Percentiles rank a stretch among this genome's conserved stretches.
Conservation (phyloP, 768 basidiomycete genomes). For the Pisolithus microcarpus region DNA sequence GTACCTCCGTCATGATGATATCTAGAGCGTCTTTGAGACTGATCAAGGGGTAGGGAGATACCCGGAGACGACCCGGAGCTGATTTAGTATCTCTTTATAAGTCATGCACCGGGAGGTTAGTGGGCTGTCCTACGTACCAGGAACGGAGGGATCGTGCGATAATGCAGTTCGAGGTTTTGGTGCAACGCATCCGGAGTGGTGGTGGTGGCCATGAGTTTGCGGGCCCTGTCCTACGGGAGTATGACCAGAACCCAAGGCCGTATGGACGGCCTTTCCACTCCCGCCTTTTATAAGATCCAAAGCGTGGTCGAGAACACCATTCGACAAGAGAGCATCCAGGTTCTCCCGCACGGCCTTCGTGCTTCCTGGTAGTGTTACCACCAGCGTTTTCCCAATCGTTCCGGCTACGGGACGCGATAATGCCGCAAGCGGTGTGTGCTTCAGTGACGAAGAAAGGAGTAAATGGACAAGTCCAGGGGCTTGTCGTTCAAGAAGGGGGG, state of each 20-base stretch:
- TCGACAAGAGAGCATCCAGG: conserved; percentile 51
- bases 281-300: conserved; percentile 68
- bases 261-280: conserved; percentile 53
- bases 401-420: conserved; percentile 82
- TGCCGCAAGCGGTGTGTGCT: conserved; percentile 72
- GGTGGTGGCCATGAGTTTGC: conserved; percentile 27
- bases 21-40: conserved; percentile 58
- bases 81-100: not conserved
- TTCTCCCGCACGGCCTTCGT: conserved; percentile 81
- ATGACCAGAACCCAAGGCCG: conserved; percentile 33
- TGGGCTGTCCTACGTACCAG: conserved; percentile 41
- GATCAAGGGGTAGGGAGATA: conserved; percentile 72
- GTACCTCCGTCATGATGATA: conserved; percentile 44
- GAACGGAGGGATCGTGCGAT: conserved; percentile 62
- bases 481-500: conserved; percentile 56
- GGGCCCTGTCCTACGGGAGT: conserved; percentile 10
- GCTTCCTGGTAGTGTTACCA: conserved; percentile 81
- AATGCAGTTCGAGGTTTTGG: conserved; percentile 53
- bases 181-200: conserved; percentile 34
- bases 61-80: conserved; percentile 68
- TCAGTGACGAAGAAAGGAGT: conserved; percentile 58
- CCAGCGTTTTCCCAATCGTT: conserved; percentile 53
- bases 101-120: not conserved
- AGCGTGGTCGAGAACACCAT: conserved; percentile 59
- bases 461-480: conserved; percentile 72